These are phyloP conservation scores for Neolentinus lepideus DNA, from an alignment of 1,284 basidiomycete genomes.

Conservation along the genomic window DNA sequence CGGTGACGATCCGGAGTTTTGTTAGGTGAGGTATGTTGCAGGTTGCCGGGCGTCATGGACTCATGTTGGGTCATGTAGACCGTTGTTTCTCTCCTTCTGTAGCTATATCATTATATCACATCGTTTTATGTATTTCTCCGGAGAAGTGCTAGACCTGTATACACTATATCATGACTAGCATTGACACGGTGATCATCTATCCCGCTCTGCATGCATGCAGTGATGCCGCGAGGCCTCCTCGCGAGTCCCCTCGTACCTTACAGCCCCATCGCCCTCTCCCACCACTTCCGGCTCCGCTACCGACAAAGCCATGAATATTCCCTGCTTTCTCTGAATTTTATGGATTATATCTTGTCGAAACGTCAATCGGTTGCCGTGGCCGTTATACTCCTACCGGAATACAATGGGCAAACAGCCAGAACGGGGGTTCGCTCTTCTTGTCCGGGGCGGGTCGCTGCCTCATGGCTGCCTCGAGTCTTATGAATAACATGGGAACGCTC, in stretches of 20 bases:
- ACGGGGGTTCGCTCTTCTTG: neutral
- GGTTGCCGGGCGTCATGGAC: neutral
- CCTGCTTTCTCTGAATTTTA: neutral
- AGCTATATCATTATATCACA: neutral
- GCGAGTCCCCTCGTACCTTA: neutral
- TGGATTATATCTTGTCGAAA: neutral
- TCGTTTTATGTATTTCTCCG: neutral
- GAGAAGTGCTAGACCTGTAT: neutral
- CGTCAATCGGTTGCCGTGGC: neutral
- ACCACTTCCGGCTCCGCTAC: neutral
- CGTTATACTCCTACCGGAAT: neutral
- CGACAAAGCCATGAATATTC: neutral
- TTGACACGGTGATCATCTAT: neutral
- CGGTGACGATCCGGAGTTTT: neutral
- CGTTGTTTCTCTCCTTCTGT: neutral
- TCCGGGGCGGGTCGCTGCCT: neutral
- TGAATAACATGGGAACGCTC: constrained; percentile 1
- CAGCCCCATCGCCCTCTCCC: neutral
- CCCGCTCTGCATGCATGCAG: neutral
- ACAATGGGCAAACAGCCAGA: neutral
- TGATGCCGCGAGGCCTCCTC: neutral
- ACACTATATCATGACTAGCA: neutral
- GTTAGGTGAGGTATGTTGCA: no score
- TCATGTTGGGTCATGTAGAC: neutral
- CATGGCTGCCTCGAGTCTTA: constrained; percentile 1